phyloP scores from a whole-genome alignment of 345 rosid genomes.

The Euphorbia peplus region DNA sequence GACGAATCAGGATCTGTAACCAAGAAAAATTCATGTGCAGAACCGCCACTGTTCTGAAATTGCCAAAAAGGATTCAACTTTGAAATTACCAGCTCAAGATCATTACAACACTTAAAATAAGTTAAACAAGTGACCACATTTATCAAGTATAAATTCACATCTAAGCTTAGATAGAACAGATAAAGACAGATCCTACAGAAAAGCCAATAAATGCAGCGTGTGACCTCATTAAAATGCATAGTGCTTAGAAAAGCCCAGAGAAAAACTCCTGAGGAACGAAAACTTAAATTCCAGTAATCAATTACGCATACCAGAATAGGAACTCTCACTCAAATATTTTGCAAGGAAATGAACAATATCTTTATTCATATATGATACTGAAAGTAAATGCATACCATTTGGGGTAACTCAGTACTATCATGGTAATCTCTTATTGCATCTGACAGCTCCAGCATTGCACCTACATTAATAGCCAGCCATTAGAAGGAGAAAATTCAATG shows the following conservation, averaged over 20 bases:
- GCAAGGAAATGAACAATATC: neutral
- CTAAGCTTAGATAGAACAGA: neutral
- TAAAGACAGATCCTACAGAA: neutral
- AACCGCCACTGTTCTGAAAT: constrained; percentile 60
- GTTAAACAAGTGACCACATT: neutral
- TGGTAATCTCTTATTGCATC: constrained; percentile 96
- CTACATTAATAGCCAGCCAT: constrained; percentile 28
- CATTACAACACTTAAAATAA: neutral
- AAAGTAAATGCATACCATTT: constrained; percentile 52
- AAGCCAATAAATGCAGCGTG: neutral
- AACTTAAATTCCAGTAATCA: neutral
- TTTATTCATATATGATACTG: neutral
- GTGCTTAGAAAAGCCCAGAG: neutral
- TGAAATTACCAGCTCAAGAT: constrained; percentile 7
- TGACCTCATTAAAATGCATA: neutral
- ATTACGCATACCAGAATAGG: neutral
- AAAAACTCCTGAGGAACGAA: neutral
- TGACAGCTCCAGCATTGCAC: constrained; percentile 83
- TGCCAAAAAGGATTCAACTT: constrained; percentile 11
- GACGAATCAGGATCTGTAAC: constrained; percentile 75
- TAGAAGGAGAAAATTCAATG: neutral
- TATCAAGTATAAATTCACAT: neutral
- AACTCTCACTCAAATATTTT: neutral
- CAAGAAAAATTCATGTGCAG: constrained; percentile 83
- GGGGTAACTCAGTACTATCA: constrained; percentile 75